phyloP scores from a whole-genome alignment of 805 yeast species.

The Metschnikowia similis region DNA sequence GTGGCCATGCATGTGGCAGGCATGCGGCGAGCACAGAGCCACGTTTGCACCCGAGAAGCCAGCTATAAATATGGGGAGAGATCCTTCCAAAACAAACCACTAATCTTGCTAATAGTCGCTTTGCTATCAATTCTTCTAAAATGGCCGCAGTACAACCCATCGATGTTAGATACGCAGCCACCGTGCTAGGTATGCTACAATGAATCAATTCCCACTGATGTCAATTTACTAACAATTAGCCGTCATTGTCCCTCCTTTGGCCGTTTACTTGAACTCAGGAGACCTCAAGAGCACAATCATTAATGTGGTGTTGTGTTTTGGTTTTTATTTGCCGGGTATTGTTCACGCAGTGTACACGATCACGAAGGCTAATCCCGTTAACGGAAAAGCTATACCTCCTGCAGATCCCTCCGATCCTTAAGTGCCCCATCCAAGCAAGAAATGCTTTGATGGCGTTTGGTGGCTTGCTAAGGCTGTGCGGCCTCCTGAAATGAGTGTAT shows the following conservation, averaged over 20 bases:
- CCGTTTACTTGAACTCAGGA: slow-evolving; percentile 1
- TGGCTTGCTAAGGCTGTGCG: background rate
- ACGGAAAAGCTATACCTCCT: background rate
- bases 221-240: background rate
- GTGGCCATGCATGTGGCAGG: background rate
- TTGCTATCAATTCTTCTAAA: background rate
- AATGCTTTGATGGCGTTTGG: background rate
- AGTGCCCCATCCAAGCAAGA: background rate
- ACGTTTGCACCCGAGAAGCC: background rate
- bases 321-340: slow-evolving; percentile 1
- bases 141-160: background rate
- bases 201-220: background rate
- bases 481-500: slow-evolving; percentile 1
- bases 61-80: background rate
- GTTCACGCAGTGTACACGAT: slow-evolving; percentile 1
- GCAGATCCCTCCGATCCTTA: background rate
- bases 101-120: background rate
- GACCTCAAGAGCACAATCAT: background rate
- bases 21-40: background rate
- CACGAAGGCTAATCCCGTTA: background rate
- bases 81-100: background rate
- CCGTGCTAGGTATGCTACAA: background rate
- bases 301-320: slow-evolving; percentile 1
- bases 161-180: slow-evolving; percentile 4
- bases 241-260: slow-evolving; percentile 1